Evolutionary conservation across 1,139 yeast species (phyloP).

Genomic region (Kodamaea sp.): DNA sequence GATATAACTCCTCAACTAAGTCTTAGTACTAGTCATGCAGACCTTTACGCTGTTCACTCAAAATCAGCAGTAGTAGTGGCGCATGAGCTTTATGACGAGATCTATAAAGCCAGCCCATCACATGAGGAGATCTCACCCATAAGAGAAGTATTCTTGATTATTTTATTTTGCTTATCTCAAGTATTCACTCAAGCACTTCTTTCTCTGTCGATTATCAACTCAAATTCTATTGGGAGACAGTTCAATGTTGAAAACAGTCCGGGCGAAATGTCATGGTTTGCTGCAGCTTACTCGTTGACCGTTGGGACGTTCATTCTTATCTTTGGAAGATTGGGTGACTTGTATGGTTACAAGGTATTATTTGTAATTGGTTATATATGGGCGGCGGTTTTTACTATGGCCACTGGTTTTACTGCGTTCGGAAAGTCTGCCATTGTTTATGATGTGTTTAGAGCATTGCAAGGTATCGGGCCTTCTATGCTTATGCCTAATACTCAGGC

Average conservation of each 20-base stretch:
- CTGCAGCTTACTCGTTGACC: slow-evolving; percentile 55
- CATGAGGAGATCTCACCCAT: slow-evolving; percentile 17
- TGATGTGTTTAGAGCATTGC: slow-evolving; percentile 51
- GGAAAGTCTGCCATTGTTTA: slow-evolving; percentile 41
- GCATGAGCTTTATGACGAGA: no score
- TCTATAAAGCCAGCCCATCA: slow-evolving; percentile 2
- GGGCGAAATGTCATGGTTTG: slow-evolving; percentile 56
- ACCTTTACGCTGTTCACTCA: no score
- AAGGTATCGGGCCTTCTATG: slow-evolving; percentile 59
- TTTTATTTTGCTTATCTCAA: slow-evolving; percentile 40
- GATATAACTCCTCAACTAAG: no score
- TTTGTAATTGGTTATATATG: slow-evolving; percentile 47
- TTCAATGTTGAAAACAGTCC: slow-evolving; percentile 32
- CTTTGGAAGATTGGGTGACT: slow-evolving; percentile 62
- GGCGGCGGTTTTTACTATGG: slow-evolving; percentile 47
- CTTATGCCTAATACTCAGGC: slow-evolving; percentile 58
- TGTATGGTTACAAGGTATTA: slow-evolving; percentile 52
- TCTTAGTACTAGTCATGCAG: no score
- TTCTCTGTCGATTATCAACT: slow-evolving; percentile 43
- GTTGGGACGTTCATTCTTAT: slow-evolving; percentile 60
- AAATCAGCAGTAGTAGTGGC: no score
- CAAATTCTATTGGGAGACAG: slow-evolving; percentile 31
- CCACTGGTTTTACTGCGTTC: slow-evolving; percentile 46
- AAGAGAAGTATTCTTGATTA: slow-evolving; percentile 21
- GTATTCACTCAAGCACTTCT: slow-evolving; percentile 49